Evolutionary conservation across 1,139 yeast species (phyloP).

Genomic region (Saccharomyces hybrid): DNA sequence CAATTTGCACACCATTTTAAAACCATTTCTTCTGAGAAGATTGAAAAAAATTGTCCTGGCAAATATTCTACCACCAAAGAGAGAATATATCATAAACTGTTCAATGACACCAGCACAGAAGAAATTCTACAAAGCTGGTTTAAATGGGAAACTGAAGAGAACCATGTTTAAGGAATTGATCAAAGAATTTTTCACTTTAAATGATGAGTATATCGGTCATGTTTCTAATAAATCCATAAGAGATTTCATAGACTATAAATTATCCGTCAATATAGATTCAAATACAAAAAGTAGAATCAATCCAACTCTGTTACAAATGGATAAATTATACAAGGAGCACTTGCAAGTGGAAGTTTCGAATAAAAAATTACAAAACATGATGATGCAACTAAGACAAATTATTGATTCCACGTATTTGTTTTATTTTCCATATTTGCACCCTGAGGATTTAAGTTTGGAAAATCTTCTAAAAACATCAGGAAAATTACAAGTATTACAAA

Average conservation of each 20-base stretch:
- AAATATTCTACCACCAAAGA: constrained; percentile 65
- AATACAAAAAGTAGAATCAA: constrained; percentile 8
- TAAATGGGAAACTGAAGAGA: constrained; percentile 40
- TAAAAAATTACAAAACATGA: constrained; percentile 52
- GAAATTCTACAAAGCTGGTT: constrained; percentile 53
- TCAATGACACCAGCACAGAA: constrained; percentile 58
- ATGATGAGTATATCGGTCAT: constrained; percentile 32
- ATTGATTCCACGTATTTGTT: constrained; percentile 82
- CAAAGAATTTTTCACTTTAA: constrained; percentile 38
- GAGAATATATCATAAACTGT: constrained; percentile 77
- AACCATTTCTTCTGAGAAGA: constrained; percentile 81
- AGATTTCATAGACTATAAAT: constrained; percentile 33
- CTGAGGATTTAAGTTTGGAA: constrained; percentile 33
- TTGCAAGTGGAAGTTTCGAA: constrained; percentile 32
- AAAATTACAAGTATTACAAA: constrained; percentile 63
- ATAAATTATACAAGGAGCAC: constrained; percentile 22
- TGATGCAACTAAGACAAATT: constrained; percentile 77
- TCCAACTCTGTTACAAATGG: constrained; percentile 20
- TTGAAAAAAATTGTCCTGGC: constrained; percentile 66
- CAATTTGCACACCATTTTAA: constrained; percentile 76
- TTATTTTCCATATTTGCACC: constrained; percentile 64
- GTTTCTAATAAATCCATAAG: constrained; percentile 36
- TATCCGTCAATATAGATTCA: constrained; percentile 11
- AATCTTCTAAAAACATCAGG: constrained; percentile 50
- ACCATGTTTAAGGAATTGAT: constrained; percentile 41